Conservation (phyloP, 1,284 basidiomycete species). For the Anthracocystis panici-leucophaei region DNA sequence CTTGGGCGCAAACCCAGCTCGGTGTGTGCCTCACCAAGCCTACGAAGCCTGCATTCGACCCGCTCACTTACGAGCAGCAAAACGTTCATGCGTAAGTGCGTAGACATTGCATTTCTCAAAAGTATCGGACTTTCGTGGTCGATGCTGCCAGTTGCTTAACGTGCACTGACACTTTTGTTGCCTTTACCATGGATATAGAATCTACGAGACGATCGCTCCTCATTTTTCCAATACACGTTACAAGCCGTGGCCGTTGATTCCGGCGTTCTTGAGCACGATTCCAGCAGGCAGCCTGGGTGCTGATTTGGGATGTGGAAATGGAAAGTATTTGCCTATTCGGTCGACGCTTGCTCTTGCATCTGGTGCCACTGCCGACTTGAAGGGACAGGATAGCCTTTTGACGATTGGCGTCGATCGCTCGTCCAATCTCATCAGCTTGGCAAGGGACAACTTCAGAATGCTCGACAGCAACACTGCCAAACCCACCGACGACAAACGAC, state of each 20-base stretch:
- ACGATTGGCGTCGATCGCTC: slow-evolving; percentile 76
- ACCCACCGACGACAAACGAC: not conserved
- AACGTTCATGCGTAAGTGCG: slow-evolving; percentile 68
- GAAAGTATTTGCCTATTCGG: slow-evolving; percentile 81
- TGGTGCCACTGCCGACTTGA: not conserved
- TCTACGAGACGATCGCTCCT: slow-evolving; percentile 90
- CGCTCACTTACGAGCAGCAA: slow-evolving; percentile 61
- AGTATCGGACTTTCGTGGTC: not conserved
- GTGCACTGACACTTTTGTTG: slow-evolving; percentile 7
- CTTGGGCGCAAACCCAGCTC: slow-evolving; percentile 38
- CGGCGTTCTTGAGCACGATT: slow-evolving; percentile 80
- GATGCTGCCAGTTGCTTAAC: not conserved
- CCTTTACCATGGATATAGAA: slow-evolving; percentile 52
- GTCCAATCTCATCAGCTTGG: slow-evolving; percentile 73
- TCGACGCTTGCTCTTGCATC: slow-evolving; percentile 42
- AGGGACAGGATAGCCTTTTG: slow-evolving; percentile 34
- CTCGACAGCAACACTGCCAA: not conserved
- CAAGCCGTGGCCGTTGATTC: slow-evolving; percentile 97
- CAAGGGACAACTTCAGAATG: slow-evolving; percentile 52
- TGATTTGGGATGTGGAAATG: slow-evolving; percentile 96
- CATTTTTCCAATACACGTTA: slow-evolving; percentile 95
- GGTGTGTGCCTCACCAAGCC: slow-evolving; percentile 22
- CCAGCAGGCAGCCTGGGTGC: slow-evolving; percentile 85
- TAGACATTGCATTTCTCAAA: slow-evolving; percentile 6
- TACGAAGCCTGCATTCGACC: slow-evolving; percentile 26